These are phyloP conservation scores for Calycina herbarum DNA, from an alignment of 2,329 filamentous ascomycete species.

Conservation along the genomic window DNA sequence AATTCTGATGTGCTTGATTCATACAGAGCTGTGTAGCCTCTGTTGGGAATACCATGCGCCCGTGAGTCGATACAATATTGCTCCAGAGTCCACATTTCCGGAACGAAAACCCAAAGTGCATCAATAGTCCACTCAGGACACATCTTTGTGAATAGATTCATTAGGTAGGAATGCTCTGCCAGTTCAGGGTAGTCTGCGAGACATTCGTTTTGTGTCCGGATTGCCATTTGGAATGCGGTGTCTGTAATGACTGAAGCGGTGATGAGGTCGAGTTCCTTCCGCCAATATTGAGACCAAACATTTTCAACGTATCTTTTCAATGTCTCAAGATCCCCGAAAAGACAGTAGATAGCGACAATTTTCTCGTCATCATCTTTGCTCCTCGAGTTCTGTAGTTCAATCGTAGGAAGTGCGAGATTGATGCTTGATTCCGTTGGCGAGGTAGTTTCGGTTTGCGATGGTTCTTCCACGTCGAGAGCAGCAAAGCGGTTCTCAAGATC, in stretches of 20 bases:
- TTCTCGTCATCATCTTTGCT: conserved; percentile 16
- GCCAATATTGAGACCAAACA: conserved; percentile 13
- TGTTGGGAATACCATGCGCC: too few relatives aligned
- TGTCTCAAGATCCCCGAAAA: conserved; percentile 16
- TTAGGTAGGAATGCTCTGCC: background rate
- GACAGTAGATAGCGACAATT: conserved; percentile 15
- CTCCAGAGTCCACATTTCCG: background rate
- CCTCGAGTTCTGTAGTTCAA: background rate
- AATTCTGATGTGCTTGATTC: too few relatives aligned
- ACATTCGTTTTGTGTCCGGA: background rate
- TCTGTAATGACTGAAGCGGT: conserved; percentile 18
- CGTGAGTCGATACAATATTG: too few relatives aligned
- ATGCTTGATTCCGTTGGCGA: background rate
- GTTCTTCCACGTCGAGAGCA: conserved; percentile 20
- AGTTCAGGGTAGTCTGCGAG: conserved; percentile 4
- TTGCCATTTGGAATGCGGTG: conserved; percentile 15
- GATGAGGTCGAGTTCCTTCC: conserved; percentile 15
- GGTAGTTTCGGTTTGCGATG: background rate
- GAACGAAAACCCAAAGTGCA: background rate
- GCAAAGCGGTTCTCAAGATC: conserved; percentile 19
- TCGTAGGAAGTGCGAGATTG: background rate
- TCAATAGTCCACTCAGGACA: background rate
- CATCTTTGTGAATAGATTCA: background rate
- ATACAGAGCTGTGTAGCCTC: too few relatives aligned
- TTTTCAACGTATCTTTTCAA: conserved; percentile 13